These are phyloP conservation scores for Phytophthora constricta DNA, from an alignment of 352 stramenopile genomes.

Conservation along the genomic window DNA sequence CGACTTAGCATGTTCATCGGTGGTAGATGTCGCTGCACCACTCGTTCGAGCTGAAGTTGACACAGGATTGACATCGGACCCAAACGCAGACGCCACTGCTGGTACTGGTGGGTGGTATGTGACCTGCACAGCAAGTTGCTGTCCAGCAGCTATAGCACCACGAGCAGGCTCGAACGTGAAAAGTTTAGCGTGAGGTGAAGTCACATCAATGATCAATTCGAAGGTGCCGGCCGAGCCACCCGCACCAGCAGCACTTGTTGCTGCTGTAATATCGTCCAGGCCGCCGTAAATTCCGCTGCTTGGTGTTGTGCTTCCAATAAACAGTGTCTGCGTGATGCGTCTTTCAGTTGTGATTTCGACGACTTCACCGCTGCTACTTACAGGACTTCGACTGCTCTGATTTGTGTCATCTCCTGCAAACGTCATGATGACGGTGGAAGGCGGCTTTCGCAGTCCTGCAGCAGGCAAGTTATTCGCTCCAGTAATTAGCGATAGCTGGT, in stretches of 20 bases:
- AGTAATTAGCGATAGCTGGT: conserved; percentile 21
- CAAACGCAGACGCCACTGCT: neutral
- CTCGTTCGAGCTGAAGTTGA: conserved; percentile 10
- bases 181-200: conserved; percentile 58
- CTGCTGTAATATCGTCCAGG: conserved; percentile 20
- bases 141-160: conserved; percentile 53
- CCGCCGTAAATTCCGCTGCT: conserved; percentile 31
- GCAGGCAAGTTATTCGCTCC: conserved; percentile 23
- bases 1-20: neutral
- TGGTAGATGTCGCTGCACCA: neutral
- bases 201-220: conserved; percentile 64
- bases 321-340: conserved; percentile 32
- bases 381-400: conserved; percentile 1
- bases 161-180: conserved; percentile 79
- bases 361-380: conserved; percentile 14
- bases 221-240: conserved; percentile 47
- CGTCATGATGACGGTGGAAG: conserved; percentile 47
- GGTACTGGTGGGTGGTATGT: conserved; percentile 49
- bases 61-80: conserved; percentile 2
- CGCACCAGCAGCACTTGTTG: neutral
- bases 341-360: conserved; percentile 11
- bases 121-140: conserved; percentile 64
- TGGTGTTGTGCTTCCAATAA: conserved; percentile 58
- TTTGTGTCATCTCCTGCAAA: conserved; percentile 40
- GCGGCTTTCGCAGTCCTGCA: conserved; percentile 53